Percentiles rank a stretch among this genome's conserved stretches.
Conservation (phyloP, 306 rosid genomes). For the Lathyrus tuberosus region DNA sequence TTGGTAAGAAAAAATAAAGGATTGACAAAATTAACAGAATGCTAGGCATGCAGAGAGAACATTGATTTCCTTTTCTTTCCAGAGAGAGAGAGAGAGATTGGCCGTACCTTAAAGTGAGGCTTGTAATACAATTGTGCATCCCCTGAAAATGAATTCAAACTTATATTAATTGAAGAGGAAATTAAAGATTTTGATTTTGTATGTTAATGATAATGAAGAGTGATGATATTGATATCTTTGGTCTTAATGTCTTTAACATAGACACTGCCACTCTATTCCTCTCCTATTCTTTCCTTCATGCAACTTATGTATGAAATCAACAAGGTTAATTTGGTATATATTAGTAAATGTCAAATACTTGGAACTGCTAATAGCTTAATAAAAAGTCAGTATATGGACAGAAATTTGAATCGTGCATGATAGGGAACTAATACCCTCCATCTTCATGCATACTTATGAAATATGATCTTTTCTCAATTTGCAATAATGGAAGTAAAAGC, state of each 20-base stretch:
- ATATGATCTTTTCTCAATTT: slow-evolving; percentile 25
- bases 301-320: slow-evolving; percentile 28
- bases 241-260: slow-evolving; percentile 17
- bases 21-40: slow-evolving; percentile 15
- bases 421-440: slow-evolving; percentile 29
- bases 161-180: slow-evolving; percentile 38
- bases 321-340: slow-evolving; percentile 28
- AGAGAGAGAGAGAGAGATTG: slow-evolving; percentile 27
- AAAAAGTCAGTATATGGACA: slow-evolving; percentile 23
- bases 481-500: slow-evolving; percentile 19
- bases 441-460: slow-evolving; percentile 28
- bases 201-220: slow-evolving; percentile 13
- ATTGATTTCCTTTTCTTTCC: slow-evolving; percentile 17
- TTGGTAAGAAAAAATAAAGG: neutral
- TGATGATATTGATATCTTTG: slow-evolving; percentile 20
- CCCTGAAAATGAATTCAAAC: slow-evolving; percentile 69
- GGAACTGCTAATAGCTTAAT: slow-evolving; percentile 11
- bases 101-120: slow-evolving; percentile 67
- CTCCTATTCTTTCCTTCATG: slow-evolving; percentile 9
- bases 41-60: slow-evolving; percentile 13
- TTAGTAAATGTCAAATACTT: slow-evolving; percentile 10
- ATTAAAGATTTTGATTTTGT: slow-evolving; percentile 8
- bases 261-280: slow-evolving; percentile 21
- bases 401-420: slow-evolving; percentile 18
- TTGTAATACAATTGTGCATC: slow-evolving; percentile 75